phyloP scores from a whole-genome alignment of 371 early-diverging fungal species.

The Chytridiales sp. region DNA sequence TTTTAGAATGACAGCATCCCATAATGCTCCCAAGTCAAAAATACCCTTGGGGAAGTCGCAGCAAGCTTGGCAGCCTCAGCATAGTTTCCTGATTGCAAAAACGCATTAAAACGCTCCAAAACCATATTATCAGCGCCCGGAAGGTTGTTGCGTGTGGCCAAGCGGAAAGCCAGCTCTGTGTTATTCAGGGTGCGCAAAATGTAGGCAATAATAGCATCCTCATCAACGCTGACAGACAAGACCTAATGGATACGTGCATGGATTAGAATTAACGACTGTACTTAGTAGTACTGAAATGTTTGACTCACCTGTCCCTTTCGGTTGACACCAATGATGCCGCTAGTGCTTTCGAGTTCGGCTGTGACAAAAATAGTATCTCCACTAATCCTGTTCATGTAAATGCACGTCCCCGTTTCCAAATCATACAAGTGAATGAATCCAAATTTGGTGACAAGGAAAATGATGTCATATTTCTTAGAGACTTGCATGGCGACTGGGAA shows the following conservation, averaged over 20 bases:
- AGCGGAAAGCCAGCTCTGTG: conserved; percentile 82
- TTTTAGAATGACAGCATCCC: conserved; percentile 3
- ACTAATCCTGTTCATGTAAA: conserved; percentile 95
- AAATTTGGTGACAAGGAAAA: conserved; percentile 93
- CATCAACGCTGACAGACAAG: conserved; percentile 88
- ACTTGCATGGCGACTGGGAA: conserved; percentile 98
- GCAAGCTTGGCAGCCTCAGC: conserved; percentile 94
- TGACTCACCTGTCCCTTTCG: conserved; percentile 85
- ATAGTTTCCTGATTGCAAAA: conserved; percentile 75
- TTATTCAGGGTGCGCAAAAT: conserved; percentile 80
- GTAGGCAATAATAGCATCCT: conserved; percentile 84
- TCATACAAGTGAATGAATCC: conserved; percentile 98
- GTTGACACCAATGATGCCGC: conserved; percentile 94
- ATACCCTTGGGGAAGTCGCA: conserved; percentile 87
- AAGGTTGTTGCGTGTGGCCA: conserved; percentile 89
- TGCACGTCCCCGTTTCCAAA: conserved; percentile 86
- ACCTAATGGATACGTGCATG: conserved; percentile 52
- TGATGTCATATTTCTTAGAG: conserved; percentile 84
- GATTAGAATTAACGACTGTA: background rate
- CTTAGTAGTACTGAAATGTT: background rate
- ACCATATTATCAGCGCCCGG: conserved; percentile 95
- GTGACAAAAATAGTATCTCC: conserved; percentile 97
- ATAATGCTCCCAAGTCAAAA: background rate
- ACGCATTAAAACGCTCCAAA: conserved; percentile 80
- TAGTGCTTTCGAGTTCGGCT: conserved; percentile 80